Conservation (phyloP, 345 rosid genomes). For the Geranium rotundifolium region DNA sequence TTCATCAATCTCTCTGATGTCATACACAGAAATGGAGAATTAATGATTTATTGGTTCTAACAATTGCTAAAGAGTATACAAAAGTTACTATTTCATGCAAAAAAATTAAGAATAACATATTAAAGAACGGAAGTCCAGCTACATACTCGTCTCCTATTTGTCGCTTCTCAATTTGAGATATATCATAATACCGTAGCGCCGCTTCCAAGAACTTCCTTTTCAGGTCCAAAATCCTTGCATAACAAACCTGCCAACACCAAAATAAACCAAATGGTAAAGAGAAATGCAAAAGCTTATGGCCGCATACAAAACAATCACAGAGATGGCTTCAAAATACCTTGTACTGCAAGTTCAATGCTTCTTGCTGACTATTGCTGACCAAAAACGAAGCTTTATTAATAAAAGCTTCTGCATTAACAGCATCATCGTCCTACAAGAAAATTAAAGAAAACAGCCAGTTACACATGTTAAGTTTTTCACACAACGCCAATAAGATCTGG, state of each 20-base stretch:
- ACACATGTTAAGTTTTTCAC: no score
- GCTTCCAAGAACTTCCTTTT: constrained; percentile 96
- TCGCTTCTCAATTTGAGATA: constrained; percentile 92
- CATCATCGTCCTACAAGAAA: constrained; percentile 82
- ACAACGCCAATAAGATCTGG: no score
- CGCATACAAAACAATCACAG: no score
- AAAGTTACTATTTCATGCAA: no score
- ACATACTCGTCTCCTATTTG: constrained; percentile 90
- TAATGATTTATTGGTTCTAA: no score
- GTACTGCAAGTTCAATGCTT: constrained; percentile 79
- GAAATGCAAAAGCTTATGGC: background rate
- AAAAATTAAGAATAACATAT: no score
- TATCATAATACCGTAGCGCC: constrained; percentile 81
- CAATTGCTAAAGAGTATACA: no score
- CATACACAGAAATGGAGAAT: background rate
- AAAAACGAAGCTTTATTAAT: constrained; percentile 94
- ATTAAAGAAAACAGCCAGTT: constrained; percentile 3
- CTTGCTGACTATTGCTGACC: constrained; percentile 91
- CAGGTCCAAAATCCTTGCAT: constrained; percentile 93
- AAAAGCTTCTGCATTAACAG: constrained; percentile 92
- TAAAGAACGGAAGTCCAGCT: background rate
- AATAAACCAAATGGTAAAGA: background rate
- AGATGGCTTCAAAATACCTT: constrained; percentile 32
- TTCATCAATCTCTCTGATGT: constrained; percentile 68
- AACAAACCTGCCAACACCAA: constrained; percentile 50